Base-by-base conservation (phyloP, 352 stramenopile genomes). In the Phytophthora hybrid region DNA sequence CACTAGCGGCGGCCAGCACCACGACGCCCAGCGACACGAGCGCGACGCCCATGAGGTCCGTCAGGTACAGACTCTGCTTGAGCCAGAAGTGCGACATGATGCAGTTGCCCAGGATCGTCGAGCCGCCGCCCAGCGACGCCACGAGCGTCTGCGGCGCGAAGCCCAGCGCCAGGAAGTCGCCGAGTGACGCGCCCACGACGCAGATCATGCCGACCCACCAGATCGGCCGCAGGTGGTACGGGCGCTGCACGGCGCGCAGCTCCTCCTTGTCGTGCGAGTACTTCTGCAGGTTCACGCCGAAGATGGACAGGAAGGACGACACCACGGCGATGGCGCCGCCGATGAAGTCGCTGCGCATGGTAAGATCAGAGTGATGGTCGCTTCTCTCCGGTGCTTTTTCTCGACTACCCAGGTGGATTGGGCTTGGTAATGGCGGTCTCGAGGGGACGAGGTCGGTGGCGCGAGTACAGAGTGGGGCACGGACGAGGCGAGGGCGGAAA, bases 201-300 rank as follows among this genome's bases (percentile, higher is more conserved):
- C 88, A 91, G 29, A 95, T 62, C 84, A 98, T 94, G 19, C 92
- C 92, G 41, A 97, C 78, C 87, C 90, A 95, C 92, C 92, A 98
- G 34, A 97, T 70, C 18, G 92, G 92, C 5, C 92, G 91, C 74
- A 82, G 63, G 46, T 87, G 81, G 82, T 97, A 98, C 23, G 92
- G 80, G n/a, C 89, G 83, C 53, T 74, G 88, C 57, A 89, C 81
- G 44, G 83, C 78, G 19, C 86, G 85, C 62, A 82, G 66, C 57
- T 92, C 90, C 67, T 98, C 92, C 69, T 93, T 89, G 73, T 95
- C 85, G 63, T 97, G 91, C 56, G 85, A 95, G 68, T 96, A 96
- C 78, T 98, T 98, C 74, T 98, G 91, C 65, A 97, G 76, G 68
- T 98, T 98, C 10, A 97, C 90, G 54, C 92, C 92, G 47, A 98